Base-by-base conservation (phyloP, 805 yeast species). In the Ogataea ganodermae region DNA sequence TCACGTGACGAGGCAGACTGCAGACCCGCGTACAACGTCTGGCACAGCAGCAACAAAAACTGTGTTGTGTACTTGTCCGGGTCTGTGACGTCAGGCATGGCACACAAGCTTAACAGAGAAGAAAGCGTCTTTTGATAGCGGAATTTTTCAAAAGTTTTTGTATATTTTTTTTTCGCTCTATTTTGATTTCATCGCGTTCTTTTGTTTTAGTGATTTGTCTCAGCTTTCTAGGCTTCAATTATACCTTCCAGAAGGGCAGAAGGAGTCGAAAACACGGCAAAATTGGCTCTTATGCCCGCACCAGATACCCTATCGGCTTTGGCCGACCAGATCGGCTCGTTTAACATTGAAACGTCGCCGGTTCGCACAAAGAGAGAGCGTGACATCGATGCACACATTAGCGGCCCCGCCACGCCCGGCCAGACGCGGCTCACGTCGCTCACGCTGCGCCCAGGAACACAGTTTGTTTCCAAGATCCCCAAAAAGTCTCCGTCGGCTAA, bases 31-130 rank as follows among this genome's bases (percentile, higher is more conserved):
- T 62, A 58, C 4, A 66, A 47, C 20, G 55, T 44, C 48, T 67
- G 71, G n/a, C 62, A 56, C 3, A 67, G 51, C 9, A 67, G 59
- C 24, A 67, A 56, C 24, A 61, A 52, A 12, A 62, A 50, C 49
- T 64, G 65, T 3, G 65, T 61, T 1, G 67, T 57, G 52, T 63
- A 65, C 3, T 44, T 36, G 3, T 44, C 42, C 8, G 67, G 56
- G 13, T 49, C 38, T 10, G 55, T 50, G 20, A 45, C 21, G 27
- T 45, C 42, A n/a, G 17, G 9, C 22, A 10, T 33, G 37, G 24
- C 23, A 16, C 6, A 10, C 18, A 17, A 28, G 18, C 20, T 24
- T 33, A 17, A 37, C 23, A 28, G 35, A 36, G 42, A 26, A 32
- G 23, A 9, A 43, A 20, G 9, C 20, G 12, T n/a, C 16, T 26